Base-by-base conservation (phyloP, 2,329 filamentous ascomycete genomes). In the Cryphonectria carpinicola region DNA sequence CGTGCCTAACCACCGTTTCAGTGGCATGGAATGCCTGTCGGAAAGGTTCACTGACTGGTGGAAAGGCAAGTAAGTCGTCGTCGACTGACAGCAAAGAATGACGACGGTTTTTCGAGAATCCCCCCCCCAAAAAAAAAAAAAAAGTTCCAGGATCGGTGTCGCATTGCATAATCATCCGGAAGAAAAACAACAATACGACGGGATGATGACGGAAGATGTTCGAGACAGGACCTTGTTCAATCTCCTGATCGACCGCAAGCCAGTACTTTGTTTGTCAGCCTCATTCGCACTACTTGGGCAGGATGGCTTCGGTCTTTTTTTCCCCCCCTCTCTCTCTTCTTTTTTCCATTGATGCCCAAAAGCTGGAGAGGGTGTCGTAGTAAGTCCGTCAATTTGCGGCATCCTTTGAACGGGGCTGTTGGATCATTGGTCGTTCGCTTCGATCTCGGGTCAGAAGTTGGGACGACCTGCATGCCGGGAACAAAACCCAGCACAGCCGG, bases 321-420 rank as follows among this genome's bases (percentile, higher is more conserved):
- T 66, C 66, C 4, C 4, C 32, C 32, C 32, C 4, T 32, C 32
- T 32, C 32, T 4, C 32, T 32, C 32, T 28, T 10, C n/a, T 70
- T 70, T 64, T 70, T 67, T 64, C 65, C 69, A 67, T 72, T 72
- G 71, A 71, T 72, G 71, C 71, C 71, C 71, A 72, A 72, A 70
- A 49, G 60, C 41, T 70, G 61, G 46, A 66, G 54, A 66, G 54
- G 37, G 54, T 66, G 64, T 66, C 63, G 65, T 68, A 10, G 43
- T 22, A 46, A 62, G 65, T 64, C 41, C 22, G 65, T 64, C 28
- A 61, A 37, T 32, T 3, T 25, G 35, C 14, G 41, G n/a, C 65
- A 58, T 14, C 52, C 22, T 39, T 35, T 58, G 32, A 35, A 49
- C 65, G 56, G 49, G 58, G 49, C 52, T 58, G 52, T 54, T 32